Evolutionary conservation across 2,329 filamentous ascomycete species (phyloP), one percentile per base, ranked within the genome.

Genomic region (Calonectria fujianensis): DNA sequence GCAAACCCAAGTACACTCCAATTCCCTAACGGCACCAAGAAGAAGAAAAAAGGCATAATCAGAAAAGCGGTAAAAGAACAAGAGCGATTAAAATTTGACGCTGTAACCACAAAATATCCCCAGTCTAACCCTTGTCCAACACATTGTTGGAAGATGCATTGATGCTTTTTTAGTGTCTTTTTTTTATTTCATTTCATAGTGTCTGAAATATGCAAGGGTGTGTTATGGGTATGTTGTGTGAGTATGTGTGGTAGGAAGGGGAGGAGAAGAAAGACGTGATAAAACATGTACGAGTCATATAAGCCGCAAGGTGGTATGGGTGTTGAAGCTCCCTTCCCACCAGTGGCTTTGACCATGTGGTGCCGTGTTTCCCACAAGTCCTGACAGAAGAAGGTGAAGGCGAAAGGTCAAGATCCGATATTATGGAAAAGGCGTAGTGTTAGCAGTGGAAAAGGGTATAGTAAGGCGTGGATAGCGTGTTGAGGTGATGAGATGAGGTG

Each of bases 291-390:
- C 57, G 57, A 39, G 57, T 61, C 57, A 61, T 61, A 61, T 39
- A 39, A 39, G 35, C 57, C 57, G 4, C 13, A 32, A 61, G 13
- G 32, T 24, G 45, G 45, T 5, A n/a, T 39, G 57, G 27, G 18
- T 24, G 63, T 59, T 75, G 48, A 74, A 32, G 76, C 65, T 69
- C 72, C 69, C 76, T 70, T 70, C 69, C 74, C 70, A 65, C 69
- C 27, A 31, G 37, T 31, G 74, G 54, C 66, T 59, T 70, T 70
- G 67, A 59, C 32, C 35, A 69, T 80, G 78, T 80, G 78, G 77
- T 80, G 68, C 77, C 64, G 77, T 77, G 77, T 74, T 39, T 75
- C 78, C 76, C 76, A 78, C 75, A 67, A 66, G 71, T 76, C 75
- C 73, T 68, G 35, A 54, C 45, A 35, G 31, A 66, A 50, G 41